Percentiles rank a stretch among this genome's conserved stretches.
Conservation (phyloP, 495 filamentous ascomycete genomes). For the Aspergillus funiculosus region DNA sequence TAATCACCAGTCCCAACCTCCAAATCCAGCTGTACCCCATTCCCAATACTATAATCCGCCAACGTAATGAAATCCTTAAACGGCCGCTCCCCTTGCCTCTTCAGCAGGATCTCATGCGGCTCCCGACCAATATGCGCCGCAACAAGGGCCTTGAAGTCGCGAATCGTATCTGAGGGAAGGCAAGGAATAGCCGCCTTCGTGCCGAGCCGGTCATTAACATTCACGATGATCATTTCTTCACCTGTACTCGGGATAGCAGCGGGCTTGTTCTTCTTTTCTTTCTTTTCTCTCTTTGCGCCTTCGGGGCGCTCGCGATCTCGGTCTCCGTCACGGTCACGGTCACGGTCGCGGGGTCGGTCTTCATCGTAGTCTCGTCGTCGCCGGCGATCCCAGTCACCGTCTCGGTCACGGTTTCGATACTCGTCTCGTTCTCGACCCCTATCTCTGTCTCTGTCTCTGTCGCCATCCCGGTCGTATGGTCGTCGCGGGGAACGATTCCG, state of each 20-base stretch:
- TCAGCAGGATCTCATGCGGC: conserved; percentile 84
- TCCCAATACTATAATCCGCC: conserved; percentile 74
- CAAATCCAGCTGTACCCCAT: conserved; percentile 19
- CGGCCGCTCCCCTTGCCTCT: conserved; percentile 83
- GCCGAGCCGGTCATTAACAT: conserved; percentile 86
- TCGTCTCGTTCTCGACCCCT: not conserved
- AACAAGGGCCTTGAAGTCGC: conserved; percentile 84
- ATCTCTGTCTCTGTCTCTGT: conserved; percentile 4
- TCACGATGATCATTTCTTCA: conserved; percentile 85
- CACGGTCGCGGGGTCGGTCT: conserved; percentile 20
- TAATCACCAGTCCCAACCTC: conserved; percentile 19
- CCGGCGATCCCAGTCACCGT: conserved; percentile 21
- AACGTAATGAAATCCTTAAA: conserved; percentile 85
- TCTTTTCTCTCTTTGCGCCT: conserved; percentile 31
- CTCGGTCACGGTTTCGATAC: not conserved
- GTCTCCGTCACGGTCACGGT: conserved; percentile 21
- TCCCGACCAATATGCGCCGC: conserved; percentile 80
- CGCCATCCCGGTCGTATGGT: conserved; percentile 9
- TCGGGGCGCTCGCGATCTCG: conserved; percentile 26
- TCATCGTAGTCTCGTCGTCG: conserved; percentile 16
- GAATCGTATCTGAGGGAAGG: conserved; percentile 70
- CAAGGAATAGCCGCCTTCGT: conserved; percentile 89
- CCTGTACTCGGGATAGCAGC: conserved; percentile 26
- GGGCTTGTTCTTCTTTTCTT: conserved; percentile 35
- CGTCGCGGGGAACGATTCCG: conserved; percentile 7